Evolutionary conservation across 2,329 filamentous ascomycete species (phyloP), one percentile per base, ranked within the genome.

Genomic region (Ambrosiella cleistominuta): DNA sequence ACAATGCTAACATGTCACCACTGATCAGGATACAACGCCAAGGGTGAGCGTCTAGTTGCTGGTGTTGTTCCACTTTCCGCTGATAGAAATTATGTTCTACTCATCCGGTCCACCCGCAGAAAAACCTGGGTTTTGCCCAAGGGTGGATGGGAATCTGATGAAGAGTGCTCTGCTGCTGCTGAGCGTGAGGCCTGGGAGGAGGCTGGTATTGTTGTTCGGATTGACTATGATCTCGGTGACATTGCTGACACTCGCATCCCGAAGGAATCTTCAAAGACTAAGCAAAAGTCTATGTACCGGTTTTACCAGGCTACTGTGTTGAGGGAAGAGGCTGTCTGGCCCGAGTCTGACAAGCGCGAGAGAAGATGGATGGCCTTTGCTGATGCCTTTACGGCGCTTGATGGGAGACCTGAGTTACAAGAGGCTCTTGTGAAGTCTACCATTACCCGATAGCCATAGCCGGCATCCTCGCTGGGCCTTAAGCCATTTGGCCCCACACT

Each of bases 111-210:
- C 57, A 91, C 87, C 56, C 81, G 88, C 63, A 84, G 89, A 66
- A 88, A 88, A 69, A 88, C 87, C 66, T 98, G 93, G 93, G 93
- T 98, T 49, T 77, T 98, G 60, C 93, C 93, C 61, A 98, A 98
- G 70, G 93, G 93, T 67, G 93, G 93, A 61, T 98, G 93, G 90
- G 93, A 98, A 71, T 85, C 82, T 39, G 93, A 98, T 70, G 93
- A 98, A 72, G 80, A 83, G 62, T 93, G 87, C 62, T 81, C 85
- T 62, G 80, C 91, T 68, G 87, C 93, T 59, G 93, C 93, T 58
- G 71, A 85, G 75, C 75, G 93, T 64, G 93, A 98, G 71, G 93
- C 93, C 61, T 97, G 93, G 93, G 93, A 97, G 74, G 93, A 97
- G 73, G 93, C 90, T 47, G 93, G 93, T 66, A 94, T 97, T 66